Evolutionary conservation across 2,329 filamentous ascomycete species (phyloP), one percentile per base, ranked within the genome.

Genomic region (Metarhizium guizhouense): DNA sequence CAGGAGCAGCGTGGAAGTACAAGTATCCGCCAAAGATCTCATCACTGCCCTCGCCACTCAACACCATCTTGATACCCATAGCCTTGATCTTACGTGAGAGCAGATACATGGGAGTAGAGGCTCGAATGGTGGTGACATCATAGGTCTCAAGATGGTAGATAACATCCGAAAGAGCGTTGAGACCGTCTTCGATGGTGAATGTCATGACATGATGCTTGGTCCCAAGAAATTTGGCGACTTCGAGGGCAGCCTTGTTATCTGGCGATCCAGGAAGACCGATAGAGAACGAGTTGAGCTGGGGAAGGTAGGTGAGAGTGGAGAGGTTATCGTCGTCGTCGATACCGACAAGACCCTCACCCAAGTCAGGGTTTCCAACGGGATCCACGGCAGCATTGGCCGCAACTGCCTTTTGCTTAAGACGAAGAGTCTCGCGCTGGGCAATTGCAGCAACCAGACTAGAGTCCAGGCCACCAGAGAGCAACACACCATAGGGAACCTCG

Each of bases 1-100:
- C 82, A 25, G 94, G 94, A 2, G 94, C 94, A 59, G 87, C 88
- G 74, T 96, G 91, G 84, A 99, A 99, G 81, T 99, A 99, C 20
- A 99, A 84, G 74, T 99, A 99, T 54, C 94, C 94, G 60, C 94
- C 94, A 64, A 97, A 97, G 70, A 96, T 96, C 76, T 99, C 94
- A 72, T 99, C 94, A 67, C 88, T 94, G 52, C 94, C 94, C 76
- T 99, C 94, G 59, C 94, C 94, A 67, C 88, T 95, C 59, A 99
- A 82, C 56, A 99, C 94, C 94, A 99, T 99, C 84, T 99, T 99
- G 69, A 99, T 89, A 61, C 94, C 94, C 86, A 96, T 93, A 40
- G 92, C 94, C 81, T 99, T 99, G 80, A 99, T 99, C 81, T 99
- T 99, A 71, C 95, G 86, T 59, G 90, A 94, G 51, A 99, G 82